Percentiles rank a stretch among this genome's conserved stretches.
These are phyloP conservation scores for Myriangium duriaei DNA, from an alignment of 2,329 filamentous ascomycete genomes.

Conservation along the genomic window DNA sequence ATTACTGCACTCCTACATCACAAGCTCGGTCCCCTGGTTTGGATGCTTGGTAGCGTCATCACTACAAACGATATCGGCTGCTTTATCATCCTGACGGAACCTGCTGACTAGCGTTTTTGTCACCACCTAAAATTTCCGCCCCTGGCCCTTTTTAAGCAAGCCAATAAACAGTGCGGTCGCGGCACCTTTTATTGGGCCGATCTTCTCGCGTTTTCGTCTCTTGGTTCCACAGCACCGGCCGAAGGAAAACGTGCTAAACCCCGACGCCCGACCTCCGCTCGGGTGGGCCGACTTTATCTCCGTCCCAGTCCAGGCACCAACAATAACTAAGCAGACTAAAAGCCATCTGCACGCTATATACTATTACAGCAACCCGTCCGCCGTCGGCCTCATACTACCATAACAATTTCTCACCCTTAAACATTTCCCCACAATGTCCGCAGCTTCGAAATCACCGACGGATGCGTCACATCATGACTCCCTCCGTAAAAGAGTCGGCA, in stretches of 20 bases:
- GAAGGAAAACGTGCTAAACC: background rate
- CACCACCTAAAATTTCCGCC: background rate
- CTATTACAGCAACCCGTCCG: background rate
- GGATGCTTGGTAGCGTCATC: background rate
- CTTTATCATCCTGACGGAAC: background rate
- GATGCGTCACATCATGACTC: constrained; percentile 18
- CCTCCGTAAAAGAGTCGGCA: constrained; percentile 50
- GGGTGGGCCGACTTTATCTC: background rate
- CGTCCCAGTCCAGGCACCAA: background rate
- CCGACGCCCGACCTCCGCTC: background rate
- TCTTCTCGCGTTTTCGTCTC: background rate
- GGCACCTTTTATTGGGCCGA: no score
- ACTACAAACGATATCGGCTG: background rate
- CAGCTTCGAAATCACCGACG: constrained; percentile 2
- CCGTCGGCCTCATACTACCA: no score
- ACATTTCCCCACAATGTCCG: constrained; percentile 1
- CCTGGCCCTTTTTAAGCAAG: background rate
- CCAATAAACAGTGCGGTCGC: background rate
- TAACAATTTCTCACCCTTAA: no score
- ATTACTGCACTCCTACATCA: background rate
- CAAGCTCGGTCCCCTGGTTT: background rate
- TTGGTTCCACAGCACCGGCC: background rate
- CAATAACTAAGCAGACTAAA: background rate
- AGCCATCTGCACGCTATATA: background rate
- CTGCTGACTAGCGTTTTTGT: background rate